Evolutionary conservation across 805 yeast species (phyloP).

Genomic region (Suhomyces faveliae): DNA sequence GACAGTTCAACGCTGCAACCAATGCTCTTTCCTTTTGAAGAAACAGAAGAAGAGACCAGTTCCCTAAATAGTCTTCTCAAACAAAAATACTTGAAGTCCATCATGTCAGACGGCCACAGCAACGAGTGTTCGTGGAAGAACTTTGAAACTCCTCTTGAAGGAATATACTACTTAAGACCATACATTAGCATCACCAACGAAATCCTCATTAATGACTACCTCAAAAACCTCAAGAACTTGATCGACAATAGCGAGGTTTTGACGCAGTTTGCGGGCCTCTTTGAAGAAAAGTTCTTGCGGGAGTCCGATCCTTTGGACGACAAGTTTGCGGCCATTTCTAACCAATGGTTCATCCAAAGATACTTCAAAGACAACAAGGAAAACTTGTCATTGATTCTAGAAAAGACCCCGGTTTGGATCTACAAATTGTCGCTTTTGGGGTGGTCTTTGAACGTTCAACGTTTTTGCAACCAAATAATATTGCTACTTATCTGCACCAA

Average conservation of each 20-base stretch:
- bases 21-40: constrained; percentile 12
- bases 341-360: constrained; percentile 30
- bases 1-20: not conserved
- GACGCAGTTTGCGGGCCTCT: constrained; percentile 11
- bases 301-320: not conserved
- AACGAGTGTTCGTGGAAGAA: constrained; percentile 37
- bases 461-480: constrained; percentile 24
- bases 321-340: constrained; percentile 25
- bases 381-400: constrained; percentile 24
- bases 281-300: constrained; percentile 5
- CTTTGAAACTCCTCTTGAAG: constrained; percentile 32
- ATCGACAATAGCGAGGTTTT: constrained; percentile 23
- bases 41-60: constrained; percentile 49
- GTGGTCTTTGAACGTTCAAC: constrained; percentile 36
- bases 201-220: constrained; percentile 26
- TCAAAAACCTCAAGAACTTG: constrained; percentile 26
- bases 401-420: constrained; percentile 30
- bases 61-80: constrained; percentile 31
- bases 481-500: constrained; percentile 34
- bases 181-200: constrained; percentile 30
- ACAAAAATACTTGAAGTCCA: constrained; percentile 24
- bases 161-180: constrained; percentile 36
- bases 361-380: constrained; percentile 37
- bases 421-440: constrained; percentile 37
- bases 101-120: constrained; percentile 27